Evolutionary conservation across 768 basidiomycete genomes (phyloP), one percentile per base, ranked within the genome.

Genomic region (Hirschioporus abietinus): DNA sequence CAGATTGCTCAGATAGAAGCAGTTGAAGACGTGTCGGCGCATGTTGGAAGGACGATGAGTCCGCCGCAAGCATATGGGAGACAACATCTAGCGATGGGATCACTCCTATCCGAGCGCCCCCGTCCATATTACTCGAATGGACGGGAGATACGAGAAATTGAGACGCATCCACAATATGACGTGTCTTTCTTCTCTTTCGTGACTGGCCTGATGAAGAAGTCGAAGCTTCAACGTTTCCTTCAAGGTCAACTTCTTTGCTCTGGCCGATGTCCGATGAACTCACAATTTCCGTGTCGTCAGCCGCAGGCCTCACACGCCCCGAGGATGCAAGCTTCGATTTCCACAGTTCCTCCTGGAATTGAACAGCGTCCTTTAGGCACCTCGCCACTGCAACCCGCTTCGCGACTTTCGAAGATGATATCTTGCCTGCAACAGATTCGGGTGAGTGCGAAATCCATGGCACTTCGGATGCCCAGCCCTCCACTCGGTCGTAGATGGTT

Each of bases 391-490:
- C 75, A 36, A 80, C 74, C n/a, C 90, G 82, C 73, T 87, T 88
- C 12, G 88, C 77, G 58, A 85, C 77, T 60, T 77, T 75, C 25
- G 73, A 61, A 57, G 72, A 70, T 26, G 68, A 72, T 60, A 72
- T 73, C 61, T 74, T 76, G 24, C 66, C 63, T 35, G 67, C 69
- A 77, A 82, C 75, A 70, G 74, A 68, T 64, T 75, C 68, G 62
- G 67, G 69, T 12, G 79, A 75, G 68, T 87, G 87, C 60, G 85
- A 82, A 12, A 92, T 78, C 92, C 92, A 94, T 5, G 90, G 89
- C 2, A 93, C 80, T n/a, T 84, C 82, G 63, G 82, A 78, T 27
- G 87, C 83, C 81, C 86, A 86, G 65, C 81, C 77, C 36, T 82
- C 82, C 35, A 92, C 76, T 65, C 83, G 76, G 70, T 89, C 86